phyloP scores from a whole-genome alignment of 2,329 filamentous ascomycete genomes.

The Phaeosphaeria sp. region DNA sequence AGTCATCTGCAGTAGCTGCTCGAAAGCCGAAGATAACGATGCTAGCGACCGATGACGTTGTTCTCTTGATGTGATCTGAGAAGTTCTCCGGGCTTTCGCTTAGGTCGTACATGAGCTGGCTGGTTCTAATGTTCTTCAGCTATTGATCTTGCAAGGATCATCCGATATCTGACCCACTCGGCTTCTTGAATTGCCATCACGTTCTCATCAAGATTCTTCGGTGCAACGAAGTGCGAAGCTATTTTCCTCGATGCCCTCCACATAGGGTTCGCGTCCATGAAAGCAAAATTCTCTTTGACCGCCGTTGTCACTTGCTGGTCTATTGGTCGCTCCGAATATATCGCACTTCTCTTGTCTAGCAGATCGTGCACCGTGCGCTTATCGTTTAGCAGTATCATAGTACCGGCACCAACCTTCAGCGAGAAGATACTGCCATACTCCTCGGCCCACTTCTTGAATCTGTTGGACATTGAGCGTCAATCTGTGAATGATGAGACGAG shows the following conservation, averaged over 20 bases:
- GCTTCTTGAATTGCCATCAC: background rate
- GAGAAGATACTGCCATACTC: background rate
- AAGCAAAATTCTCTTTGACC: background rate
- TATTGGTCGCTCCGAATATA: background rate
- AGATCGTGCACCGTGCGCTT: background rate
- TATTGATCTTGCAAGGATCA: background rate
- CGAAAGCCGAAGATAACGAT: background rate
- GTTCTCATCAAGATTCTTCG: background rate
- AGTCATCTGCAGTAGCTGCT: background rate
- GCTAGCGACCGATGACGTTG: background rate
- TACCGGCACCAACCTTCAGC: background rate
- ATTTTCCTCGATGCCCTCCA: background rate
- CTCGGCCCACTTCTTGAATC: background rate
- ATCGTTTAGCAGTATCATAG: background rate
- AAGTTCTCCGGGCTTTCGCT: background rate
- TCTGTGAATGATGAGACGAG: background rate
- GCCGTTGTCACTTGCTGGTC: background rate
- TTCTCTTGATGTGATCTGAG: background rate
- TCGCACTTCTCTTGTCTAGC: background rate
- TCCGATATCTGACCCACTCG: background rate
- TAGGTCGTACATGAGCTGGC: background rate
- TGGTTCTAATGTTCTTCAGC: background rate
- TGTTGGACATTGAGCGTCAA: background rate
- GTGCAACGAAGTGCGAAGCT: background rate
- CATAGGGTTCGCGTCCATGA: background rate